A percentile compares a stretch with the other conserved stretches of the same genome.
These are phyloP conservation scores for Calonectria honghensis DNA, from an alignment of 2,329 filamentous ascomycete genomes.

Conservation along the genomic window DNA sequence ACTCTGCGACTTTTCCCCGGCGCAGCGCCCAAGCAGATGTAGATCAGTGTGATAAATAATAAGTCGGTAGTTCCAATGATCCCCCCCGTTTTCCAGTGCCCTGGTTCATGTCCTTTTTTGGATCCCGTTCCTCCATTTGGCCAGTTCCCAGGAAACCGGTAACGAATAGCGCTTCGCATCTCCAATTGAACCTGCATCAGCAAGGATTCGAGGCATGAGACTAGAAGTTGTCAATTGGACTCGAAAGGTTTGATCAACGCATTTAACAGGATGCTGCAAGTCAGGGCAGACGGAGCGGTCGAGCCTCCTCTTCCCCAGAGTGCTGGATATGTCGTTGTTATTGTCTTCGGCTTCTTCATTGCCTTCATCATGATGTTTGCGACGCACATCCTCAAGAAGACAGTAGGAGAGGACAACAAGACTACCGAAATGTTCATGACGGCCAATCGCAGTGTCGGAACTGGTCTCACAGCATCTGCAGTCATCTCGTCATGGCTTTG, in stretches of 20 bases:
- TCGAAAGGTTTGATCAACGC: not conserved
- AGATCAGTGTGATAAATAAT: not conserved
- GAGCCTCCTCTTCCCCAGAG: slow-evolving; percentile 56
- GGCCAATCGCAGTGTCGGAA: slow-evolving; percentile 70
- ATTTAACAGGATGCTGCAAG: not conserved
- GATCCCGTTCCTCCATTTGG: not conserved
- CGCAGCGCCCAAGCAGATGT: not conserved
- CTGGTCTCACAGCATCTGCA: slow-evolving; percentile 71
- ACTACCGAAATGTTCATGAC: slow-evolving; percentile 75
- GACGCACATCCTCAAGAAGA: slow-evolving; percentile 67
- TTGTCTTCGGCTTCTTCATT: slow-evolving; percentile 59
- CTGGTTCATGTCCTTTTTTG: slow-evolving; percentile 19
- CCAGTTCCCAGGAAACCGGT: slow-evolving; percentile 14
- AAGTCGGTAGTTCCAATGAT: slow-evolving; percentile 2
- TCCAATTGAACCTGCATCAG: not conserved
- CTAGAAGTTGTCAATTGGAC: too few species aligned
- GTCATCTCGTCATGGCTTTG: slow-evolving; percentile 74
- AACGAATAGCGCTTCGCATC: not conserved
- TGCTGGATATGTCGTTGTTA: slow-evolving; percentile 59
- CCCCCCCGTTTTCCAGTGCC: not conserved
- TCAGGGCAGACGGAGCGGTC: slow-evolving; percentile 40
- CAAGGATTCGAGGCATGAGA: not conserved
- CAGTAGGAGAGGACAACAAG: slow-evolving; percentile 69
- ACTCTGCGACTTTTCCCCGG: not conserved
- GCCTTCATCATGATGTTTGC: slow-evolving; percentile 67